These are phyloP conservation scores for Eucalyptus brandiana DNA, from an alignment of 345 rosid species.

Conservation along the genomic window DNA sequence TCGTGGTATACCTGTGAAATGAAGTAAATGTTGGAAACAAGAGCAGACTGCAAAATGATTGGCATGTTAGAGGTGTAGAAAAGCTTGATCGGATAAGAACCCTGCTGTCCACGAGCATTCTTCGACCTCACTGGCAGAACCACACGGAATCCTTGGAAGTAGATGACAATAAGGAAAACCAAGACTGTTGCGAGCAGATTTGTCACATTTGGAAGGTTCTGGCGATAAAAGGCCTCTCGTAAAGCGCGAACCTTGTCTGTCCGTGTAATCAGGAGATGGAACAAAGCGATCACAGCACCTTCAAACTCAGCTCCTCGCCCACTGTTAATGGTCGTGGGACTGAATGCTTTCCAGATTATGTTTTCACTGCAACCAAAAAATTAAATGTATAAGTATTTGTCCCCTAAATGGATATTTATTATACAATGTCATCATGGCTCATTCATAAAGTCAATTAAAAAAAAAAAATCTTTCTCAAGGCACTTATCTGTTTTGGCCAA, in stretches of 20 bases:
- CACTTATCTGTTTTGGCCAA: neutral
- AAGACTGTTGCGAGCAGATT: conserved; percentile 77
- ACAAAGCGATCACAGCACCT: conserved; percentile 83
- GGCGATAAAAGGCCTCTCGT: conserved; percentile 81
- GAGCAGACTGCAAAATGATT: conserved; percentile 75
- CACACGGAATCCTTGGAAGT: conserved; percentile 94
- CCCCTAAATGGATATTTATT: neutral
- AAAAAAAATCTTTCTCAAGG: neutral
- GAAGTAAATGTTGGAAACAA: conserved; percentile 76
- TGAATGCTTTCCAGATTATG: conserved; percentile 85
- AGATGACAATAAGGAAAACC: conserved; percentile 71
- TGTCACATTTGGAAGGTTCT: conserved; percentile 83
- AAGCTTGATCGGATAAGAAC: conserved; percentile 80
- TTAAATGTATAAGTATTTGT: neutral
- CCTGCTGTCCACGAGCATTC: conserved; percentile 95
- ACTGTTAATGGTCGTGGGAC: conserved; percentile 83
- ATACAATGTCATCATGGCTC: neutral
- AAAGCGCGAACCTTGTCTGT: conserved; percentile 79
- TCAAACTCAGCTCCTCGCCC: conserved; percentile 92
- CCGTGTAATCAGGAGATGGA: conserved; percentile 72
- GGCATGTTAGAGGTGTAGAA: conserved; percentile 97
- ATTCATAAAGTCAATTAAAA: neutral
- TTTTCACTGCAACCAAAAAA: conserved; percentile 37
- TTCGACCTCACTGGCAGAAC: conserved; percentile 85
- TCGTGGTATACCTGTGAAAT: conserved; percentile 64